Evolutionary conservation across 148 eudicot genomes (phyloP), one percentile per base, ranked within the genome.

Genomic region (Nyssa sinensis): DNA sequence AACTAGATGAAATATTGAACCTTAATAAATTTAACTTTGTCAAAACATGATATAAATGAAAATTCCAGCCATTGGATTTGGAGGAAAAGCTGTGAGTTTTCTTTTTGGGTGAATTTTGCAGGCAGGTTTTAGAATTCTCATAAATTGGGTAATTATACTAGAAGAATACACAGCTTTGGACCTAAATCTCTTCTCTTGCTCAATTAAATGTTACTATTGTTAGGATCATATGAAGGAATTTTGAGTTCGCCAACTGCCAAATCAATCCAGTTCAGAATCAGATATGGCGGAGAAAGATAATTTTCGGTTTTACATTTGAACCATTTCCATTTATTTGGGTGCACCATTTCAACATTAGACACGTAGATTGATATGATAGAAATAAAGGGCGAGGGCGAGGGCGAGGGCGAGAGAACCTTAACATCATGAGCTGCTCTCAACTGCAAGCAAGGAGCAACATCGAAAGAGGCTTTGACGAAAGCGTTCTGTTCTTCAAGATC

Each of bases 401-500:
- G n/a, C n/a, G n/a, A 37, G 44, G 44, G 44, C 4, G 9, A 37
- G 44, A 44, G 37, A 31, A 94, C 98, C 95, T 93, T 92, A 31
- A 88, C 79, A 80, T 88, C 81, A 66, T 83, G 93, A 59, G 77
- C 64, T 76, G 85, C 91, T 28, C 69, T 76, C 35, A 91, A 60
- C 60, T 80, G 83, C 66, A 94, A 66, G 62, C 87, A 88, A 7
- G 96, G 94, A 0, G 77, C 86, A 39, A 90, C 75, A 58, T 89
- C 84, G 30, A 83, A 39, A 1, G 79, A 82, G n/a, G 88, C 85
- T 58, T 82, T 87, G 35, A 92, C 75, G 19, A 92, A 74, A 8
- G 97, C 97, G 76, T 90, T 87, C 49, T 68, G 81, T 7, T 90
- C 91, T 31, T 86, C 92, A 10, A 92, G 78, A 74, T 94, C 97